Conservation (phyloP, 202 grass and related monocot genomes). For the Setaria viridis region DNA sequence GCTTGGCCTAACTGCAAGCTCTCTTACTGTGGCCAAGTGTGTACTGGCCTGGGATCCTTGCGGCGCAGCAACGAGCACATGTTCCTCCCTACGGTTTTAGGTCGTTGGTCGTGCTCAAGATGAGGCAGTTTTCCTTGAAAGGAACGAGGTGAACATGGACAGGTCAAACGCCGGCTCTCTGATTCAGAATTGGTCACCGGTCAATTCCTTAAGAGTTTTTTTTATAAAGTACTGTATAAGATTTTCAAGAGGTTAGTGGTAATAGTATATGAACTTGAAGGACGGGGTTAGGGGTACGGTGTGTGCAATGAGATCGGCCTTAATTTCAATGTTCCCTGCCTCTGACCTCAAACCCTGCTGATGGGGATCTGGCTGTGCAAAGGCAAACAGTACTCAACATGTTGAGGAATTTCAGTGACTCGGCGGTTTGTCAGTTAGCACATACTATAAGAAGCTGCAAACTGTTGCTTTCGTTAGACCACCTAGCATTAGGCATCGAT, state of each 20-base stretch:
- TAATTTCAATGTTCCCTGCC: neutral
- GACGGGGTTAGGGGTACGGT: constrained; percentile 14
- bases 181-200: neutral
- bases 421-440: constrained; percentile 8
- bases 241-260: neutral
- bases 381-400: neutral
- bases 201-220: neutral
- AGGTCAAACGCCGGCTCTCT: constrained; percentile 22
- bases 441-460: neutral
- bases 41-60: constrained; percentile 42
- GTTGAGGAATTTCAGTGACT: constrained; percentile 28
- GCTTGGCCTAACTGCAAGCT: constrained; percentile 27
- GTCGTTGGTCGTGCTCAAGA: neutral
- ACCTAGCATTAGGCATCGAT: constrained; percentile 45
- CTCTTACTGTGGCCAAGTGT: constrained; percentile 39
- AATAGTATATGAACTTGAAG: neutral
- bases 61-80: constrained; percentile 41
- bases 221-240: neutral
- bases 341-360: neutral
- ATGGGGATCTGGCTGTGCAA: neutral
- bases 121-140: constrained; percentile 38
- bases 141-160: constrained; percentile 14
- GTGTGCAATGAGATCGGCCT: neutral
- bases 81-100: constrained; percentile 25
- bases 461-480: constrained; percentile 34